Percentiles rank a stretch among this genome's conserved stretches.
Conservation (phyloP, 495 filamentous ascomycete genomes). For the Parmelia sp. region DNA sequence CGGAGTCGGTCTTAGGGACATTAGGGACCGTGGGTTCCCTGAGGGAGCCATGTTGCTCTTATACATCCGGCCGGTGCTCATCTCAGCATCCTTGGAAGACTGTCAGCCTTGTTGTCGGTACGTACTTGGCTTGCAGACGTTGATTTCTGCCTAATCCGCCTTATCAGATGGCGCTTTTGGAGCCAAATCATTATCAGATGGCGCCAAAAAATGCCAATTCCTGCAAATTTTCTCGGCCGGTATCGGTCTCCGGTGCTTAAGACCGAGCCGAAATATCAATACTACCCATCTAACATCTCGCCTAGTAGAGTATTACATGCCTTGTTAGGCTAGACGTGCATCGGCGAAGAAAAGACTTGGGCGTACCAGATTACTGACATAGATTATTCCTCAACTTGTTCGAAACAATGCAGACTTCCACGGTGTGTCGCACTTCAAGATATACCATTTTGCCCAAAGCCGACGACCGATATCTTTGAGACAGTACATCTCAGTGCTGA, state of each 20-base stretch:
- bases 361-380: too few relatives aligned
- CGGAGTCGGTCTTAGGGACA: too few relatives aligned
- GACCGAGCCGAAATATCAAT: background rate
- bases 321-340: too few relatives aligned
- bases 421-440: too few relatives aligned
- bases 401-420: too few relatives aligned
- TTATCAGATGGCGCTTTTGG: slow-evolving; percentile 4
- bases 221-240: background rate
- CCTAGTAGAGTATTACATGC: too few relatives aligned
- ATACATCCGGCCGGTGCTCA: background rate
- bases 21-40: background rate
- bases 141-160: background rate
- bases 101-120: background rate
- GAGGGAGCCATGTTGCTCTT: background rate
- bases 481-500: too few relatives aligned
- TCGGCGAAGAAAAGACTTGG: too few relatives aligned
- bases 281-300: too few relatives aligned
- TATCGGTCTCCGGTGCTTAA: background rate
- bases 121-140: background rate
- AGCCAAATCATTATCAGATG: background rate
- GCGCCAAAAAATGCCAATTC: background rate
- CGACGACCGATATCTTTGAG: too few relatives aligned
- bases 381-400: too few relatives aligned
- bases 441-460: too few relatives aligned
- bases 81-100: background rate